Evolutionary conservation across 495 filamentous ascomycete species (phyloP).

Genomic region (Neurospora sp.): DNA sequence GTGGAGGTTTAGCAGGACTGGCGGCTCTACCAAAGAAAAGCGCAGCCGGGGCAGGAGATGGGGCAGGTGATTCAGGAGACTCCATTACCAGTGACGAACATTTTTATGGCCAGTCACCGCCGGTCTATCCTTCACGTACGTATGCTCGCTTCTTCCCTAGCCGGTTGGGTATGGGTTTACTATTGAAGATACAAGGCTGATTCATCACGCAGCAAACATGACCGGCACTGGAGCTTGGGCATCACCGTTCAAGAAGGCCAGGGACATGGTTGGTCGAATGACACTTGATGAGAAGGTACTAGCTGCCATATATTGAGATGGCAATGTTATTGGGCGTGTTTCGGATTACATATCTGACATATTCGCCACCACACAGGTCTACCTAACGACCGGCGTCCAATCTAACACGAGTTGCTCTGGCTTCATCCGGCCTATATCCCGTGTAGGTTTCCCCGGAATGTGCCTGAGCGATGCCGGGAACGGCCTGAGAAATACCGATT

Average conservation of each 20-base stretch:
- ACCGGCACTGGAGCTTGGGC: slow-evolving; percentile 34
- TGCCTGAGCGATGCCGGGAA: slow-evolving; percentile 56
- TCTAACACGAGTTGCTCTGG: slow-evolving; percentile 43
- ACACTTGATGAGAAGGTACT: slow-evolving; percentile 53
- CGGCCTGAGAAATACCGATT: slow-evolving; percentile 49
- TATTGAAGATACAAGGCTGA: not conserved
- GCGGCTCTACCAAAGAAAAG: slow-evolving; percentile 19
- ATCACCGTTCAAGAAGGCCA: slow-evolving; percentile 41
- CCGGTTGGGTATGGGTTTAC: not conserved
- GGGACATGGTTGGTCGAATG: slow-evolving; percentile 43
- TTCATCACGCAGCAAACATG: slow-evolving; percentile 41
- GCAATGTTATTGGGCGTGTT: not conserved
- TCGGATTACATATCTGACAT: too few relatives aligned
- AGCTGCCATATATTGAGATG: slow-evolving; percentile 20
- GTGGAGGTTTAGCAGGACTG: slow-evolving; percentile 24
- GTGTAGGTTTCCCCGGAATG: slow-evolving; percentile 50
- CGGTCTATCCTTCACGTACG: slow-evolving; percentile 49
- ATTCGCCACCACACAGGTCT: slow-evolving; percentile 33
- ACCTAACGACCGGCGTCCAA: slow-evolving; percentile 39
- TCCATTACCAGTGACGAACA: slow-evolving; percentile 31
- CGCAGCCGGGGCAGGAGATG: not conserved
- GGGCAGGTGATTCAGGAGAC: slow-evolving; percentile 8
- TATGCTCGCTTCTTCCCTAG: not conserved
- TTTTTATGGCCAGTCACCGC: slow-evolving; percentile 49
- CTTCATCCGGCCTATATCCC: slow-evolving; percentile 38